phyloP scores from a whole-genome alignment of 2,329 filamentous ascomycete genomes.

The Fusarium secorum region DNA sequence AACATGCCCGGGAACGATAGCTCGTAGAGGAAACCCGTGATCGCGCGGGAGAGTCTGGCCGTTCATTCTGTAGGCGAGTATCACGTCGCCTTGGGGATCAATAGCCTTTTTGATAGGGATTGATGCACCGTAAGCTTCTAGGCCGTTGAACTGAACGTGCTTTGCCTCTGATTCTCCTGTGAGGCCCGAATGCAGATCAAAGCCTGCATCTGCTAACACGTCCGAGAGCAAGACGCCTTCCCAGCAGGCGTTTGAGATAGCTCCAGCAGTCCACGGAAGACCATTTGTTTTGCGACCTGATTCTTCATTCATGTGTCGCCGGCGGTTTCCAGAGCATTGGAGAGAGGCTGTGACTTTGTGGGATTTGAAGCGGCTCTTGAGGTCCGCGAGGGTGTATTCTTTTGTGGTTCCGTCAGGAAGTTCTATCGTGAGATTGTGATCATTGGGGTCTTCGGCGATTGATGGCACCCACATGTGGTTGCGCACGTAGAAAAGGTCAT shows the following conservation, averaged over 20 bases:
- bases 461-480: conserved; percentile 71
- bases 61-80: conserved; percentile 75
- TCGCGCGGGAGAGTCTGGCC: conserved; percentile 67
- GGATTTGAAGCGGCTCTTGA: conserved; percentile 59
- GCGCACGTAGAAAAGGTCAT: conserved; percentile 65
- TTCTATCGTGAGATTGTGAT: conserved; percentile 61
- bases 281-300: conserved; percentile 60
- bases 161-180: conserved; percentile 50
- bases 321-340: conserved; percentile 68
- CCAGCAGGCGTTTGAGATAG: conserved; percentile 68
- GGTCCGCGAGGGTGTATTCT: conserved; percentile 62
- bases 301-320: conserved; percentile 64
- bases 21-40: conserved; percentile 71
- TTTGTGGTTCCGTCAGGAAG: conserved; percentile 62
- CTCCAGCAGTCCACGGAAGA: conserved; percentile 66
- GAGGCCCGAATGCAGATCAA: conserved; percentile 51
- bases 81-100: conserved; percentile 68
- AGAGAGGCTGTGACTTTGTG: conserved; percentile 63
- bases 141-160: conserved; percentile 65
- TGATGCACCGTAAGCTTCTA: conserved; percentile 68
- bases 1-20: conserved; percentile 70
- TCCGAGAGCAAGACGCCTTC: conserved; percentile 64
- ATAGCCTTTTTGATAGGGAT: conserved; percentile 67
- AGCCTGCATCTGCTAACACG: conserved; percentile 63
- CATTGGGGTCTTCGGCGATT: conserved; percentile 48